phyloP scores from a whole-genome alignment of 192 early-diverging fungal species.

The Coemansia sp. region DNA sequence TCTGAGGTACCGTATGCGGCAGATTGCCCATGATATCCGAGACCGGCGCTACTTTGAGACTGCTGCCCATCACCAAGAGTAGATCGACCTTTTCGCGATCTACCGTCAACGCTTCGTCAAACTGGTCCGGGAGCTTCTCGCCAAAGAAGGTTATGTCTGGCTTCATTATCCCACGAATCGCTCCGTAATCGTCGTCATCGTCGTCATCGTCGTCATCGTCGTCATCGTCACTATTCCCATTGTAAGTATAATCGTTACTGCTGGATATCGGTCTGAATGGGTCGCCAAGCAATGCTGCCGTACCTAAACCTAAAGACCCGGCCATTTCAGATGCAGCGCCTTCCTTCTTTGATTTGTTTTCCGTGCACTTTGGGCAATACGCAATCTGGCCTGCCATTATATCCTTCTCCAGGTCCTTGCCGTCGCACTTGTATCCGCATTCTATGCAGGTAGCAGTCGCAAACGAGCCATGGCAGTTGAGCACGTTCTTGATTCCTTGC shows the following conservation, averaged over 20 bases:
- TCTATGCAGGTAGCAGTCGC: slow-evolving; percentile 87
- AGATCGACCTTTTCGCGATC: slow-evolving; percentile 83
- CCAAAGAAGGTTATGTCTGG: slow-evolving; percentile 98
- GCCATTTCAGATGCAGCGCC: neutral
- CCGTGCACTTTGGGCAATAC: slow-evolving; percentile 70
- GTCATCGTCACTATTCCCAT: slow-evolving; percentile 7
- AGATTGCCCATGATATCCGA: slow-evolving; percentile 84
- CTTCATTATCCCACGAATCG: slow-evolving; percentile 72
- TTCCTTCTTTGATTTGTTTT: slow-evolving; percentile 1
- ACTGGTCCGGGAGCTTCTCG: slow-evolving; percentile 81
- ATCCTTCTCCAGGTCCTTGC: slow-evolving; percentile 75
- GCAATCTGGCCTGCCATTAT: slow-evolving; percentile 77
- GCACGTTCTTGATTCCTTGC: slow-evolving; percentile 75
- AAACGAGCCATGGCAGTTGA: slow-evolving; percentile 98
- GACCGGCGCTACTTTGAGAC: slow-evolving; percentile 94
- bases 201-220: slow-evolving; percentile 54
- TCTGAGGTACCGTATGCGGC: slow-evolving; percentile 80
- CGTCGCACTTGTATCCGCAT: slow-evolving; percentile 75
- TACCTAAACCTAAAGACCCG: neutral
- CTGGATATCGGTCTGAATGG: neutral
- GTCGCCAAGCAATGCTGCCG: neutral
- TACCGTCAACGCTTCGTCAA: slow-evolving; percentile 67
- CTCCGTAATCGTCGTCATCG: slow-evolving; percentile 59
- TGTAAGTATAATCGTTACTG: slow-evolving; percentile 9
- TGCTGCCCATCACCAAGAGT: slow-evolving; percentile 93